These are phyloP conservation scores for Monosporozyma unispora DNA, from an alignment of 805 yeast species.

Conservation along the genomic window DNA sequence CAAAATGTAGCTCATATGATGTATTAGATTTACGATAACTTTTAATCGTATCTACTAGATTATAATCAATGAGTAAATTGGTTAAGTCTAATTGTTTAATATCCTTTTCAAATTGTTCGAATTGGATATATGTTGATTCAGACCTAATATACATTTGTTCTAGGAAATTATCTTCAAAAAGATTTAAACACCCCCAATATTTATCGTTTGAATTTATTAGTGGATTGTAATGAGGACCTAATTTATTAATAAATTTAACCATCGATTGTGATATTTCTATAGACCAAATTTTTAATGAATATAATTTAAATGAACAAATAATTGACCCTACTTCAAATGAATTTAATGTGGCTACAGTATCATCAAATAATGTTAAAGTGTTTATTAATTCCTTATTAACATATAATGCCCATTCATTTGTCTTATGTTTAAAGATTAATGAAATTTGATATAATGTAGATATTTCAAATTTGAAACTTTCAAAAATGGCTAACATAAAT, in stretches of 20 bases:
- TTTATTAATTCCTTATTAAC: constrained; percentile 19
- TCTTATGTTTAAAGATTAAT: constrained; percentile 7
- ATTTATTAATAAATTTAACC: background rate
- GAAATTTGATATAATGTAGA: constrained; percentile 15
- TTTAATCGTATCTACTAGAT: constrained; percentile 8
- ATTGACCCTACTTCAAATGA: constrained; percentile 28
- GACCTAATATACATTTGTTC: background rate
- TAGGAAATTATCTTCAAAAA: constrained; percentile 1
- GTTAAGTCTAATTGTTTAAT: background rate
- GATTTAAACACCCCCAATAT: background rate
- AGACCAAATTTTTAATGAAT: constrained; percentile 13
- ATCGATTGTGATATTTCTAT: background rate
- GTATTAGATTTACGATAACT: constrained; percentile 8
- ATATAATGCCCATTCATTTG: constrained; percentile 11
- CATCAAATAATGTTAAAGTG: constrained; percentile 14
- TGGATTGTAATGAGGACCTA: background rate
- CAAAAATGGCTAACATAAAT: constrained; percentile 21
- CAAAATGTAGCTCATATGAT: constrained; percentile 4
- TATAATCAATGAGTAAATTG: constrained; percentile 3
- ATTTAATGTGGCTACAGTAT: constrained; percentile 7
- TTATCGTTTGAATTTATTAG: background rate
- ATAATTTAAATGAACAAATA: constrained; percentile 26
- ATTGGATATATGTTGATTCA: background rate
- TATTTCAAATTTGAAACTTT: constrained; percentile 20
- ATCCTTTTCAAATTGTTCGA: background rate